A percentile compares a stretch with the other conserved stretches of the same genome.
Conservation (phyloP, 2,329 filamentous ascomycete genomes). For the Phialophora macrospora region DNA sequence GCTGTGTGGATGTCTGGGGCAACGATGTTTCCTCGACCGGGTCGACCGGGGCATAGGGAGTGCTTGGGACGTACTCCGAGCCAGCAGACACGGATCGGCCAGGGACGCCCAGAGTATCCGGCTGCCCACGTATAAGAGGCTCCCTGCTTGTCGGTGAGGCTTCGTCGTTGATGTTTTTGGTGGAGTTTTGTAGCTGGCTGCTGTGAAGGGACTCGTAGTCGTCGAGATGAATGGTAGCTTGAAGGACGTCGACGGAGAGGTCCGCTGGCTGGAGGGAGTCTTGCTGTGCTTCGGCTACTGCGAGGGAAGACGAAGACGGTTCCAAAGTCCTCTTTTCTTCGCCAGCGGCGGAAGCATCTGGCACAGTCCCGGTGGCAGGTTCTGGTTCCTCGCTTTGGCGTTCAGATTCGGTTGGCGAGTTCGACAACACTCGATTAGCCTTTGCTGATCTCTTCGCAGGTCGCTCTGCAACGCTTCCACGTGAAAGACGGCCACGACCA, state of each 20-base stretch:
- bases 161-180: conserved; percentile 1
- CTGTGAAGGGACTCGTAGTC: conserved; percentile 34
- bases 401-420: conserved; percentile 27
- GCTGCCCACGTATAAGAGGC: neutral
- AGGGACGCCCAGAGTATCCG: neutral
- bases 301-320: conserved; percentile 21
- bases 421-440: conserved; percentile 13
- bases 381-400: neutral
- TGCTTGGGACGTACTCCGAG: neutral
- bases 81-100: neutral
- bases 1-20: neutral
- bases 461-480: neutral
- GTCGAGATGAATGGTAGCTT: conserved; percentile 20
- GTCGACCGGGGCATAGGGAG: neutral
- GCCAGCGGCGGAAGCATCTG: neutral
- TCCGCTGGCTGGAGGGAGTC: conserved; percentile 3
- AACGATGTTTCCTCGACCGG: neutral
- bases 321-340: neutral
- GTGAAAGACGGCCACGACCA: neutral
- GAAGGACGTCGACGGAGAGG: conserved; percentile 25
- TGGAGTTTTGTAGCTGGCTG: conserved; percentile 26
- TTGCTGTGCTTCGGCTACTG: conserved; percentile 35
- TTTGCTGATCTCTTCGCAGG: neutral
- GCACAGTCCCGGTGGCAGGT: neutral
- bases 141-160: conserved; percentile 1